These are phyloP conservation scores for Sphaceloma murrayae DNA, from an alignment of 2,329 filamentous ascomycete genomes.

Conservation along the genomic window DNA sequence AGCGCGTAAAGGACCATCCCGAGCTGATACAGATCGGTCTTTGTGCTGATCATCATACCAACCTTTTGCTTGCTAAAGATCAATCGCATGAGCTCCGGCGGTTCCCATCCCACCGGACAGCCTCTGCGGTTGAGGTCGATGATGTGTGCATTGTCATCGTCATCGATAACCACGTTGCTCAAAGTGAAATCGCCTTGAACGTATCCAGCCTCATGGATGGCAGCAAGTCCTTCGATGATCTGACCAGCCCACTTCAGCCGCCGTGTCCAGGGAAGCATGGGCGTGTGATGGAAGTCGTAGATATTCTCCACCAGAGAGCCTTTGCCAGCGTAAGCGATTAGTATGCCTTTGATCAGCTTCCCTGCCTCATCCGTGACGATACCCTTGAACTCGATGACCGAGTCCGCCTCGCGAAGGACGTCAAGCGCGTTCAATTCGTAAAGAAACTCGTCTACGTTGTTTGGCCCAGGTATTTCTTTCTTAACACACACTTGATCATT, in stretches of 20 bases:
- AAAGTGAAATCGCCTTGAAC: slow-evolving; percentile 97
- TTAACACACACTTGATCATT: slow-evolving; percentile 69
- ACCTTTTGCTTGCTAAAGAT: slow-evolving; percentile 84
- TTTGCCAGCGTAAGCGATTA: slow-evolving; percentile 79
- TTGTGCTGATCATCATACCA: slow-evolving; percentile 95
- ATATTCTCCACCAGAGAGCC: slow-evolving; percentile 86
- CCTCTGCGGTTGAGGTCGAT: slow-evolving; percentile 97
- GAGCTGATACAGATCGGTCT: slow-evolving; percentile 90
- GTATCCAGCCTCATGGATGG: slow-evolving; percentile 92
- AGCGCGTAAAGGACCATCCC: slow-evolving; percentile 96
- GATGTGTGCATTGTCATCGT: slow-evolving; percentile 76
- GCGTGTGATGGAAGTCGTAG: slow-evolving; percentile 58
- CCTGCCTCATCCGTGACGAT: slow-evolving; percentile 73
- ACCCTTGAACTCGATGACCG: slow-evolving; percentile 79
- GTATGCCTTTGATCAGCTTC: slow-evolving; percentile 69
- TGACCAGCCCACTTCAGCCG: slow-evolving; percentile 84
- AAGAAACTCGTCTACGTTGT: slow-evolving; percentile 90
- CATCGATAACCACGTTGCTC: slow-evolving; percentile 92
- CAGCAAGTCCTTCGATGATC: slow-evolving; percentile 77
- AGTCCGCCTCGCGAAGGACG: slow-evolving; percentile 58
- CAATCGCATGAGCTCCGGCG: slow-evolving; percentile 76
- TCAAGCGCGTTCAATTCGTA: slow-evolving; percentile 97
- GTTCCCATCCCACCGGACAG: slow-evolving; percentile 97
- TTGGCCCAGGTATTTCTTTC: slow-evolving; percentile 93
- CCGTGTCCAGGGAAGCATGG: slow-evolving; percentile 54